Conservation (phyloP, 208 protist species). For the Wallacemonas sp. region DNA sequence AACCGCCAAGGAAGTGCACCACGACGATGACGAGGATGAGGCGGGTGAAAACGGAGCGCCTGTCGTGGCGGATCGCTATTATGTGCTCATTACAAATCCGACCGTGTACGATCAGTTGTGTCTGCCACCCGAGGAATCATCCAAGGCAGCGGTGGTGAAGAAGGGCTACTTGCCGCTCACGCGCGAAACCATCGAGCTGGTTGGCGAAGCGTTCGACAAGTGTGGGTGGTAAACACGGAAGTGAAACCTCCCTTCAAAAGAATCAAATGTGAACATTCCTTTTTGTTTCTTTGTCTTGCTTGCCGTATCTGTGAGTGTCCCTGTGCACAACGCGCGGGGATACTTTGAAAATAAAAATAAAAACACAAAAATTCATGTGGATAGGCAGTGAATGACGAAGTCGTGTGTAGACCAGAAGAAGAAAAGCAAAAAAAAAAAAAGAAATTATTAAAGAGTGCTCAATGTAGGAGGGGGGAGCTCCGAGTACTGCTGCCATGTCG, state of each 20-base stretch:
- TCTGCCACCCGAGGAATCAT: not conserved
- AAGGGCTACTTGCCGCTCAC: constrained; percentile 48
- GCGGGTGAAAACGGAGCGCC: too few species aligned
- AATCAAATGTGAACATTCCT: too few species aligned
- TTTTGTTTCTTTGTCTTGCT: not conserved
- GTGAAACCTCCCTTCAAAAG: too few species aligned
- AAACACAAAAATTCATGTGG: too few species aligned
- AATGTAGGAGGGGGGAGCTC: too few species aligned
- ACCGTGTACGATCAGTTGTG: constrained; percentile 21
- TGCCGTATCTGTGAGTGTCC: not conserved
- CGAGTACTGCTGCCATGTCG: too few species aligned
- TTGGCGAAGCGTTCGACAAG: constrained; percentile 37
- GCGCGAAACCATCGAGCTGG: constrained; percentile 18
- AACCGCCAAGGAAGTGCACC: not conserved
- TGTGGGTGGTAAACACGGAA: constrained; percentile 41
- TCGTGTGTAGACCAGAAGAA: too few species aligned
- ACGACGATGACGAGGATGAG: not conserved
- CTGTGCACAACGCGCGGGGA: too few species aligned
- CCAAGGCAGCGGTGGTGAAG: not conserved
- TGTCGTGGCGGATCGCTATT: constrained; percentile 33
- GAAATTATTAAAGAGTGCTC: too few species aligned
- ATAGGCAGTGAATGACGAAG: too few species aligned
- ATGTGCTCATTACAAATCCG: constrained; percentile 45
- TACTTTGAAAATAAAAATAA: too few species aligned
- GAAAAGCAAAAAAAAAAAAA: too few species aligned